phyloP scores from a whole-genome alignment of 352 stramenopile species.

The Pelagophyceae sp. region DNA sequence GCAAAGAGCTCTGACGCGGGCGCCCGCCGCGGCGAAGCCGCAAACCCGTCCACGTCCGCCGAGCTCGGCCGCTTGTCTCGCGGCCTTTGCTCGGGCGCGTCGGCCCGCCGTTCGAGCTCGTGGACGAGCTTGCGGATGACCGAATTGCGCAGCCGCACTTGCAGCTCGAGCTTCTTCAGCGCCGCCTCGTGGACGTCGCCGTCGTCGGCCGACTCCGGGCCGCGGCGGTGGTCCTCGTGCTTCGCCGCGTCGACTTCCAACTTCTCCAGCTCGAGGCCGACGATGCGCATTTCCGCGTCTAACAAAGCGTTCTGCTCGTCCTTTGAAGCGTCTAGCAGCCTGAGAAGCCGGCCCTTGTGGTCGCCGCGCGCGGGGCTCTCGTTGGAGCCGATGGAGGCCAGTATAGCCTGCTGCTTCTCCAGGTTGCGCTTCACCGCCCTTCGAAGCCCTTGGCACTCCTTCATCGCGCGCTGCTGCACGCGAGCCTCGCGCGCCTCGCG shows the following conservation, averaged over 20 bases:
- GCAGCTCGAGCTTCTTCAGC: slow-evolving; percentile 17
- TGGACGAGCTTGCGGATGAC: slow-evolving; percentile 16
- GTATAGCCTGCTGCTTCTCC: background rate
- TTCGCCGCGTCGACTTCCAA: background rate
- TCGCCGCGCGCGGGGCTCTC: background rate
- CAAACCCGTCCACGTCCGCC: background rate
- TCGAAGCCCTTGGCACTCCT: slow-evolving; percentile 1
- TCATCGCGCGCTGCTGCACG: background rate
- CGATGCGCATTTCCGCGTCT: slow-evolving; percentile 16
- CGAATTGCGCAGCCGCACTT: slow-evolving; percentile 3
- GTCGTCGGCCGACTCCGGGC: background rate
- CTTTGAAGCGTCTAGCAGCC: background rate
- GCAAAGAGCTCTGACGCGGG: background rate
- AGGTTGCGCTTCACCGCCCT: slow-evolving; percentile 4
- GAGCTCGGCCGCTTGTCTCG: background rate
- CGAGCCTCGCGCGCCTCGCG: background rate
- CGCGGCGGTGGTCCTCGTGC: background rate
- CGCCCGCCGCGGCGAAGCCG: background rate
- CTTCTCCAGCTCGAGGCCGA: slow-evolving; percentile 12
- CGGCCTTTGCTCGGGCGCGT: too few relatives aligned
- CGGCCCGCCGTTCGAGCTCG: slow-evolving; percentile 12
- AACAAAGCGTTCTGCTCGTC: background rate
- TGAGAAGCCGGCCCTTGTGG: background rate
- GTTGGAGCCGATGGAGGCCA: background rate
- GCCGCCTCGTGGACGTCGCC: slow-evolving; percentile 11